Evolutionary conservation across 192 early-diverging fungal species (phyloP).

Genomic region (Coemansia nantahalensis): DNA sequence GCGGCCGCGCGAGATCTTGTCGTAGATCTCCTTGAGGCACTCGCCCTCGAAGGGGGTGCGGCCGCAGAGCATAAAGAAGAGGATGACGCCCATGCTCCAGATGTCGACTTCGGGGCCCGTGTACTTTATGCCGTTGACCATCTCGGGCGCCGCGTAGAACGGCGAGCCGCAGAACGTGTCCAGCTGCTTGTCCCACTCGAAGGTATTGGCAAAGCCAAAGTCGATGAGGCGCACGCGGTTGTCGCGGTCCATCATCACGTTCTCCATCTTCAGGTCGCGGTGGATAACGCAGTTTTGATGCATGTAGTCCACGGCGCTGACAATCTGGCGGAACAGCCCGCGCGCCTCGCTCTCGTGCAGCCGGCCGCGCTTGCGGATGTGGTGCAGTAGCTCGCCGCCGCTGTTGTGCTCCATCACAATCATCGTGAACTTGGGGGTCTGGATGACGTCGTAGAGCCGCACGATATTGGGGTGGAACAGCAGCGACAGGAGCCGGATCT

Average conservation of each 20-base stretch:
- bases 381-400: slow-evolving; percentile 84
- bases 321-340: slow-evolving; percentile 78
- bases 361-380: slow-evolving; percentile 76
- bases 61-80: slow-evolving; percentile 82
- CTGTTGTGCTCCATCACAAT: slow-evolving; percentile 87
- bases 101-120: slow-evolving; percentile 86
- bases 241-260: slow-evolving; percentile 73
- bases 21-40: slow-evolving; percentile 78
- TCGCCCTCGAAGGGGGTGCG: slow-evolving; percentile 85
- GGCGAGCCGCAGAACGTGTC: slow-evolving; percentile 63
- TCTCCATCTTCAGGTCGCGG: slow-evolving; percentile 85
- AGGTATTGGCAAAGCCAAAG: slow-evolving; percentile 82
- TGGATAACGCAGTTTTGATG: slow-evolving; percentile 68
- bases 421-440: slow-evolving; percentile 76
- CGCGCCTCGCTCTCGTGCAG: slow-evolving; percentile 84
- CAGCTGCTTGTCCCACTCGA: slow-evolving; percentile 53
- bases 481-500: slow-evolving; percentile 76
- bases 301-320: slow-evolving; percentile 72
- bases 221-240: slow-evolving; percentile 84
- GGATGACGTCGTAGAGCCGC: slow-evolving; percentile 77
- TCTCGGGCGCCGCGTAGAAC: slow-evolving; percentile 83
- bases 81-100: slow-evolving; percentile 83
- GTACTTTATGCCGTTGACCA: slow-evolving; percentile 79
- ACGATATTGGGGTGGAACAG: slow-evolving; percentile 91
- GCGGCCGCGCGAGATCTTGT: slow-evolving; percentile 73